Percentiles rank a stretch among this genome's conserved stretches.
These are phyloP conservation scores for Trypanosoma boissoni DNA, from an alignment of 208 protist species.

Conservation along the genomic window DNA sequence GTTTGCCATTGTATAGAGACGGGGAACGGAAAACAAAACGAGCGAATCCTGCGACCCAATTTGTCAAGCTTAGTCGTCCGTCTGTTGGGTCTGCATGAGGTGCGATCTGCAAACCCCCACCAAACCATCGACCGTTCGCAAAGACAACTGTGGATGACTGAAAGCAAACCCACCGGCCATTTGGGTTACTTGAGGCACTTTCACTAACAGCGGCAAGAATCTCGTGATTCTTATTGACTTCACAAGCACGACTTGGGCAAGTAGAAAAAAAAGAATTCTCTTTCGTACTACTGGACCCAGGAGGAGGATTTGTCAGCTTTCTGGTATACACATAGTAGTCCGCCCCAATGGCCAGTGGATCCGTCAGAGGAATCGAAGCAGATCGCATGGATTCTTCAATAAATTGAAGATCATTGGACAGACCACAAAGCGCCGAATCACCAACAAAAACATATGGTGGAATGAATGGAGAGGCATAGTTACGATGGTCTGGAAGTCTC, in stretches of 20 bases:
- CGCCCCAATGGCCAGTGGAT: slow-evolving; percentile 17
- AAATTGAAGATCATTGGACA: slow-evolving; percentile 15
- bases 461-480: background rate
- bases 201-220: slow-evolving; percentile 15
- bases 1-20: slow-evolving; percentile 69
- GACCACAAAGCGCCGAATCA: slow-evolving; percentile 15
- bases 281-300: too few species aligned
- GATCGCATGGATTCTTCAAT: background rate
- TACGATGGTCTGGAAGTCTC: background rate
- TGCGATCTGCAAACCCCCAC: slow-evolving; percentile 70
- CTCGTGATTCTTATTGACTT: slow-evolving; percentile 10
- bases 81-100: slow-evolving; percentile 78
- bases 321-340: slow-evolving; percentile 31
- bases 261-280: slow-evolving; percentile 24
- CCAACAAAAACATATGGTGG: slow-evolving; percentile 6
- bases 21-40: slow-evolving; percentile 42
- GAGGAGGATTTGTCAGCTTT: too few species aligned
- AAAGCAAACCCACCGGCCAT: slow-evolving; percentile 50
- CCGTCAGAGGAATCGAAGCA: slow-evolving; percentile 5
- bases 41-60: slow-evolving; percentile 54
- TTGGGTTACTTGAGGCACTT: background rate
- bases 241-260: background rate
- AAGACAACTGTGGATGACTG: slow-evolving; percentile 73
- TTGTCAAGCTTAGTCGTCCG: slow-evolving; percentile 64
- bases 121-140: slow-evolving; percentile 80